A percentile compares a stretch with the other conserved stretches of the same genome.
These are phyloP conservation scores for Aspergillus melleus DNA, from an alignment of 2,329 filamentous ascomycete species.

Conservation along the genomic window DNA sequence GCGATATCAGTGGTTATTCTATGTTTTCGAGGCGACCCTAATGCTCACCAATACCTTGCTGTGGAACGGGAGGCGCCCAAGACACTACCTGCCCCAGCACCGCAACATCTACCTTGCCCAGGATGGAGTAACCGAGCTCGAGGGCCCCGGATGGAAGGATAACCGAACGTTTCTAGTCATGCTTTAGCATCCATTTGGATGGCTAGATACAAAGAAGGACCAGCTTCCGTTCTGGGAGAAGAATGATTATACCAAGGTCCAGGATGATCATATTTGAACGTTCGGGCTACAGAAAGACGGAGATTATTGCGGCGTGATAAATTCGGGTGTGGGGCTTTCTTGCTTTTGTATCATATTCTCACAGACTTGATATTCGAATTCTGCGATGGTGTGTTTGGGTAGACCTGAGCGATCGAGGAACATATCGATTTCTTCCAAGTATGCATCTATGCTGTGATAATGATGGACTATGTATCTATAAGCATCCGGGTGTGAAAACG, in stretches of 20 bases:
- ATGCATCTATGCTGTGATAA: too few relatives aligned
- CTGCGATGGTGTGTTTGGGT: too few relatives aligned
- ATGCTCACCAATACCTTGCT: slow-evolving; percentile 55
- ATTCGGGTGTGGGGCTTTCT: too few relatives aligned
- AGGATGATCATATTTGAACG: neutral
- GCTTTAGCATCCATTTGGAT: slow-evolving; percentile 43
- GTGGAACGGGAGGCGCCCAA: slow-evolving; percentile 54
- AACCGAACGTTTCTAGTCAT: slow-evolving; percentile 47
- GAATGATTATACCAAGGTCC: neutral
- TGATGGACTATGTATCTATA: too few relatives aligned
- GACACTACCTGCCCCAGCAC: slow-evolving; percentile 51
- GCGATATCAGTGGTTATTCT: slow-evolving; percentile 62
- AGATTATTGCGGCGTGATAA: too few relatives aligned
- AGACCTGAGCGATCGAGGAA: too few relatives aligned
- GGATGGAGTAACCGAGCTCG: slow-evolving; percentile 38
- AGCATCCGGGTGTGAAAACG: too few relatives aligned
- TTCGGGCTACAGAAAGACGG: too few relatives aligned
- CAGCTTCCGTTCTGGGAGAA: slow-evolving; percentile 4
- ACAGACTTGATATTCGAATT: too few relatives aligned
- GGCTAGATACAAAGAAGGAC: slow-evolving; percentile 3
- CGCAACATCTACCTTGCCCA: slow-evolving; percentile 53
- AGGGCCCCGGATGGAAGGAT: slow-evolving; percentile 52
- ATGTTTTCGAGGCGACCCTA: slow-evolving; percentile 55
- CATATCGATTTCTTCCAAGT: too few relatives aligned
- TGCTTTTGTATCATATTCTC: too few relatives aligned